A percentile compares a stretch with the other conserved stretches of the same genome.
phyloP scores from a whole-genome alignment of 1,139 yeast genomes.

The Arxiozyma telluris region DNA sequence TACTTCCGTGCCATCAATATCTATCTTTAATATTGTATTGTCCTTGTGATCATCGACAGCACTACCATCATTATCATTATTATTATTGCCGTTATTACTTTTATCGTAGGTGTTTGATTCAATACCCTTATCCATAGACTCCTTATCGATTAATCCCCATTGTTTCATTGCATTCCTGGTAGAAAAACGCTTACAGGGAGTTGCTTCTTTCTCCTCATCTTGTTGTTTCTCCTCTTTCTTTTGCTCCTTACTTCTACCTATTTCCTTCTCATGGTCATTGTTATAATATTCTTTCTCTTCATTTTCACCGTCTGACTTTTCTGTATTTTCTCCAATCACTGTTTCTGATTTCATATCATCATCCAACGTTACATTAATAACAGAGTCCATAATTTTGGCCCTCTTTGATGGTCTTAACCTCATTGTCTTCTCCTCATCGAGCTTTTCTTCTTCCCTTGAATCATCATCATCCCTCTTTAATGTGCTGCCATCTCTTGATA shows the following conservation, averaged over 20 bases:
- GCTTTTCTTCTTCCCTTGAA: not conserved
- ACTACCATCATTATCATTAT: too few species aligned
- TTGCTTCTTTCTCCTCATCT: not conserved
- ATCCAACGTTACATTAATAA: conserved; percentile 1
- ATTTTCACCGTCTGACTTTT: conserved; percentile 4
- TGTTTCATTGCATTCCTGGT: not conserved
- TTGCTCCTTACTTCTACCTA: not conserved
- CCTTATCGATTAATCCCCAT: not conserved
- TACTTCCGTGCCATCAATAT: conserved; percentile 19
- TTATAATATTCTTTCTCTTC: not conserved
- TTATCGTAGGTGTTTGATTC: not conserved
- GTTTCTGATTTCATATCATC: conserved; percentile 3
- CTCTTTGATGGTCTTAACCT: not conserved
- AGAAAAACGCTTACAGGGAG: not conserved
- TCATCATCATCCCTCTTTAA: not conserved
- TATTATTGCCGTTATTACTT: too few species aligned
- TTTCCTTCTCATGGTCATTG: not conserved
- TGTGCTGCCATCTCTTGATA: not conserved
- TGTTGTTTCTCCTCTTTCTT: not conserved
- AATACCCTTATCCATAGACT: not conserved
- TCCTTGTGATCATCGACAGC: not conserved
- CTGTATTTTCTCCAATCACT: not conserved
- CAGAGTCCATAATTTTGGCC: not conserved
- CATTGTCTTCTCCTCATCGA: not conserved
- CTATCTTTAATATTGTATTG: conserved; percentile 9